These are phyloP conservation scores for Chloromonas sp. DNA, from an alignment of 163 green algal genomes.

Conservation along the genomic window DNA sequence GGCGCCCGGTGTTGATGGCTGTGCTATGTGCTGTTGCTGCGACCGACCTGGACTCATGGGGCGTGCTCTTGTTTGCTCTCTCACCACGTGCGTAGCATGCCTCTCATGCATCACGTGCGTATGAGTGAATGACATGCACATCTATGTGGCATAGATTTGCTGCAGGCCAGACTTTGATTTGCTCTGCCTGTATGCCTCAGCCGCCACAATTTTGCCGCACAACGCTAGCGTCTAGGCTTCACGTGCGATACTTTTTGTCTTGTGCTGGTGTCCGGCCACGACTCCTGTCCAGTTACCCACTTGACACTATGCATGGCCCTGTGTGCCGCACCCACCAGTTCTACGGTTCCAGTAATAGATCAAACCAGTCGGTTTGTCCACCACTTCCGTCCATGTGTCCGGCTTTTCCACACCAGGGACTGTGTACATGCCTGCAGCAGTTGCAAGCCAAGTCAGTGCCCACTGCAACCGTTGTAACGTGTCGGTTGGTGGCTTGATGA, in stretches of 20 bases:
- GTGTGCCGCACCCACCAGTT: neutral
- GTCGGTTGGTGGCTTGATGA: no score
- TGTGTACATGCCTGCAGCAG: neutral
- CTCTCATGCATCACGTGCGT: no score
- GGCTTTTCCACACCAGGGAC: neutral
- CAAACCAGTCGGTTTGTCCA: neutral
- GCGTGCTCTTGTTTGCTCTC: no score
- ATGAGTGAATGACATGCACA: no score
- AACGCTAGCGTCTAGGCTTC: no score
- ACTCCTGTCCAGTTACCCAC: neutral
- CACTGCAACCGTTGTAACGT: no score
- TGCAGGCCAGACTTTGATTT: no score
- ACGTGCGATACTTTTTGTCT: neutral
- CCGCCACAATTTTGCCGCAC: neutral
- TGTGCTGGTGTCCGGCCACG: neutral
- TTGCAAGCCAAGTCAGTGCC: neutral
- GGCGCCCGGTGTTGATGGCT: no score
- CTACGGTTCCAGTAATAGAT: slow-evolving; percentile 1
- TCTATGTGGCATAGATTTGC: no score
- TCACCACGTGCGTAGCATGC: no score
- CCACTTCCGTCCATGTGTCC: slow-evolving; percentile 4
- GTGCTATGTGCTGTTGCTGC: no score
- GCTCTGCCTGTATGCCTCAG: neutral
- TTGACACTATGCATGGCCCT: neutral
- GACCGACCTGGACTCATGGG: no score